These are phyloP conservation scores for Rutidosis leptorrhynchoides DNA, from an alignment of 129 eudicot genomes.

Conservation along the genomic window DNA sequence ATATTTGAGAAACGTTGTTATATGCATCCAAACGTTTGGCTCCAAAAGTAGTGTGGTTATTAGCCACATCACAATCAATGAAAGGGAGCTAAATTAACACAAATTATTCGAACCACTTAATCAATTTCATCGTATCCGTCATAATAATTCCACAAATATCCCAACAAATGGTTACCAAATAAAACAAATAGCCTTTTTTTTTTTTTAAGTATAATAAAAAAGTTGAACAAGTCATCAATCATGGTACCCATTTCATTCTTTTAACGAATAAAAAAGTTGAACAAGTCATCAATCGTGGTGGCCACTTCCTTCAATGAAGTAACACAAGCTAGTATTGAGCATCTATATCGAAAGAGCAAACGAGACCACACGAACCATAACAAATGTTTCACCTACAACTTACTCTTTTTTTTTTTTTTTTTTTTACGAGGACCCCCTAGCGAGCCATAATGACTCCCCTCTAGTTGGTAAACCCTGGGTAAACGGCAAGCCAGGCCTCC, in stretches of 20 bases:
- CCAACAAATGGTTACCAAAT: slow-evolving; percentile 5
- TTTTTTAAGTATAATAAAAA: too few relatives aligned
- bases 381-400: too few relatives aligned
- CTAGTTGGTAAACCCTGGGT: too few relatives aligned
- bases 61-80: slow-evolving; percentile 16
- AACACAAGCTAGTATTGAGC: neutral
- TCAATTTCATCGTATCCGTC: slow-evolving; percentile 12
- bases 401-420: too few relatives aligned
- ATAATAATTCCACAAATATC: neutral
- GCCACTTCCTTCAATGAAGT: too few relatives aligned
- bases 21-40: slow-evolving; percentile 4
- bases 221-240: too few relatives aligned
- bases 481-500: too few relatives aligned
- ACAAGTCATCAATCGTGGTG: slow-evolving; percentile 19
- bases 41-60: slow-evolving; percentile 16
- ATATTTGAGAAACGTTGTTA: slow-evolving; percentile 1
- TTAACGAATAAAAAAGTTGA: neutral
- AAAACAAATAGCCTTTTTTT: slow-evolving; percentile 22
- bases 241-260: too few relatives aligned
- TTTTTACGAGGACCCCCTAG: too few relatives aligned
- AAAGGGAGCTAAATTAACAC: slow-evolving; percentile 17
- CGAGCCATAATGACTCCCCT: too few relatives aligned
- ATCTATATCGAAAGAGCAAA: neutral
- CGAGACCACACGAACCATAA: neutral
- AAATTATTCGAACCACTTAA: neutral